Conservation (phyloP, 345 rosid genomes). For the Linum trigynum region DNA sequence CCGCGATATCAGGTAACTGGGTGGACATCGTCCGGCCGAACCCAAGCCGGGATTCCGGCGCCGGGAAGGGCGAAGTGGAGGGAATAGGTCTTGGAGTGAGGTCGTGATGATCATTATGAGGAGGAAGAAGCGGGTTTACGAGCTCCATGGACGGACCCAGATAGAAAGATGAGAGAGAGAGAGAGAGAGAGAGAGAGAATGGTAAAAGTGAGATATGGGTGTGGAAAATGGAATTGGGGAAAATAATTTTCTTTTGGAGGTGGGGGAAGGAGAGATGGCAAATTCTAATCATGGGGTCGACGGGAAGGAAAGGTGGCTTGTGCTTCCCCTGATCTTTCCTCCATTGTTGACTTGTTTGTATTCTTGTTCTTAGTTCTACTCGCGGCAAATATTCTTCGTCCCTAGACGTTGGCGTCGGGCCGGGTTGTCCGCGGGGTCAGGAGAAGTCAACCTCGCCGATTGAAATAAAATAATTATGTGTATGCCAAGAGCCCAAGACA, state of each 20-base stretch:
- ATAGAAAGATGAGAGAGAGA: too few relatives aligned
- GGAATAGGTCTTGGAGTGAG: constrained; percentile 13
- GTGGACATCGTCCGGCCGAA: constrained; percentile 6
- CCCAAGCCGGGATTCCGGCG: constrained; percentile 5
- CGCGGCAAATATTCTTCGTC: background rate
- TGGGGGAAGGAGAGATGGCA: background rate
- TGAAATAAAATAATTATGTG: too few relatives aligned
- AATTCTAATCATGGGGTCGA: background rate
- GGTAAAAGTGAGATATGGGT: background rate
- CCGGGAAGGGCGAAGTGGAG: background rate
- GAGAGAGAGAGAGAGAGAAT: background rate
- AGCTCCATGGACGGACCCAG: constrained; percentile 26
- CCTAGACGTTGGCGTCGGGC: too few relatives aligned
- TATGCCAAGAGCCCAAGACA: too few relatives aligned
- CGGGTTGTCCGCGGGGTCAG: too few relatives aligned
- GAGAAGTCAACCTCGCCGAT: too few relatives aligned
- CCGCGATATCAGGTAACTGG: constrained; percentile 24
- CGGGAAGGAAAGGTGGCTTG: background rate
- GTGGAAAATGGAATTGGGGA: background rate
- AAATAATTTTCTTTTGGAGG: background rate
- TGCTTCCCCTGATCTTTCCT: background rate
- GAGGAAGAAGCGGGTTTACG: constrained; percentile 18
- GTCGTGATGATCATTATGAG: constrained; percentile 6
- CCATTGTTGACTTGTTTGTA: background rate
- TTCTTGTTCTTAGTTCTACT: background rate